A percentile compares a stretch with the other conserved stretches of the same genome.
Evolutionary conservation across 1,139 yeast genomes (phyloP).

Genomic region (Yamadazyma aaseri): DNA sequence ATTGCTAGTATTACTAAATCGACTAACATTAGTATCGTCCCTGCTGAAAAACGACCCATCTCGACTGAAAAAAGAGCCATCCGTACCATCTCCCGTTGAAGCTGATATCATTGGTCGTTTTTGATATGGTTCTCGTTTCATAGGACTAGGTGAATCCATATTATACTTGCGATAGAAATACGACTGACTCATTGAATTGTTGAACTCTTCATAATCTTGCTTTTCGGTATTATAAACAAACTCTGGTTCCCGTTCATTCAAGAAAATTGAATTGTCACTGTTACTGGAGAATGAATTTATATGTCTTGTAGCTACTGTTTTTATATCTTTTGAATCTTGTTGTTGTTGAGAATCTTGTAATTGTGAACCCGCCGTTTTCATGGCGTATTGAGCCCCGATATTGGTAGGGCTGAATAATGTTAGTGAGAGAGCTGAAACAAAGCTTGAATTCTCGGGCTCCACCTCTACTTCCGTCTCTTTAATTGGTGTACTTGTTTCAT

Average conservation of each 20-base stretch:
- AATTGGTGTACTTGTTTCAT: constrained; percentile 12
- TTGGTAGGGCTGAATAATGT: constrained; percentile 33
- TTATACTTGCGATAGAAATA: constrained; percentile 17
- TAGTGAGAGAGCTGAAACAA: constrained; percentile 20
- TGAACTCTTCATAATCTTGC: constrained; percentile 20
- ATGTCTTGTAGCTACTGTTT: constrained; percentile 13
- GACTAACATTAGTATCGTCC: not conserved
- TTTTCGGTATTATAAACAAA: constrained; percentile 22
- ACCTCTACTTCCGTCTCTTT: constrained; percentile 9
- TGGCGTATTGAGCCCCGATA: constrained; percentile 40
- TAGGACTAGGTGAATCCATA: constrained; percentile 11
- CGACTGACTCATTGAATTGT: constrained; percentile 17
- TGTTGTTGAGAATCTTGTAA: constrained; percentile 6
- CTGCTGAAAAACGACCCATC: not conserved
- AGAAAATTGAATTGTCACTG: constrained; percentile 20
- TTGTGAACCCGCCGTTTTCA: constrained; percentile 15
- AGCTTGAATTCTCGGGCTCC: constrained; percentile 16
- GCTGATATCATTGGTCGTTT: constrained; percentile 14
- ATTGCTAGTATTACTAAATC: constrained; percentile 2
- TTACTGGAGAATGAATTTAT: constrained; percentile 22
- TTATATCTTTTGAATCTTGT: constrained; percentile 26
- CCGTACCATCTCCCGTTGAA: not conserved
- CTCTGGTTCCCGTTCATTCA: constrained; percentile 16
- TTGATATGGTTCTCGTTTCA: constrained; percentile 8
- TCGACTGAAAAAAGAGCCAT: not conserved